Conservation (phyloP, 108 stramenopile genomes). For the Poteriospumella lacustris region DNA sequence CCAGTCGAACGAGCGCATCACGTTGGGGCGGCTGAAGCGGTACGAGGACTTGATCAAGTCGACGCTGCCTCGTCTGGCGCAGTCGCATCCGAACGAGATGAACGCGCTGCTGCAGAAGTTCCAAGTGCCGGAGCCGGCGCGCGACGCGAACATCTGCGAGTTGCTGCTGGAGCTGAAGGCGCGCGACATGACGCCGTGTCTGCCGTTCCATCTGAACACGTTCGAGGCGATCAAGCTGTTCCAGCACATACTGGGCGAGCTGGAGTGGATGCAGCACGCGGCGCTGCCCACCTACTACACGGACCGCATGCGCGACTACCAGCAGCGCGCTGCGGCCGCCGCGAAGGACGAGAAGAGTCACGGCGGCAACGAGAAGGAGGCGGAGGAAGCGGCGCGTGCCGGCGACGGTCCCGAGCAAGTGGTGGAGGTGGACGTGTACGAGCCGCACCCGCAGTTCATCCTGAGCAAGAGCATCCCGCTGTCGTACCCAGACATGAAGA, state of each 20-base stretch:
- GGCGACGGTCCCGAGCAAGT: constrained; percentile 68
- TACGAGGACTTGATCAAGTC: constrained; percentile 87
- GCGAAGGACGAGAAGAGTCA: constrained; percentile 67
- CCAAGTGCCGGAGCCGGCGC: not conserved
- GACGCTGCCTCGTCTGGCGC: constrained; percentile 67
- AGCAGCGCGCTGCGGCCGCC: constrained; percentile 49
- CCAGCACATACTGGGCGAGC: constrained; percentile 74
- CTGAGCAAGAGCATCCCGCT: constrained; percentile 36
- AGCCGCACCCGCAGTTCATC: constrained; percentile 93
- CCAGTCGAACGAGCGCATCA: constrained; percentile 77
- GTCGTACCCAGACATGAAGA: not conserved
- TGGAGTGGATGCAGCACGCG: constrained; percentile 79
- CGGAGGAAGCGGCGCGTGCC: constrained; percentile 66
- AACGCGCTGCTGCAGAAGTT: constrained; percentile 32
- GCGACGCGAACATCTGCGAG: constrained; percentile 9
- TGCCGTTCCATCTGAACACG: constrained; percentile 96
- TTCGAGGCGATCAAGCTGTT: constrained; percentile 94
- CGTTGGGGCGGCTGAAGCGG: constrained; percentile 86
- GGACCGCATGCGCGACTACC: constrained; percentile 64
- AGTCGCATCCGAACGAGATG: constrained; percentile 66
- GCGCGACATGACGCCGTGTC: constrained; percentile 78
- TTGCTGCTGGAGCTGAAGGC: constrained; percentile 56
- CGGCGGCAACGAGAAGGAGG: constrained; percentile 78
- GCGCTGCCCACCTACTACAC: constrained; percentile 78
- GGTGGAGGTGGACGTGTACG: constrained; percentile 83